Conservation (phyloP, 148 eudicot genomes). For the Fagopyrum tataricum region DNA sequence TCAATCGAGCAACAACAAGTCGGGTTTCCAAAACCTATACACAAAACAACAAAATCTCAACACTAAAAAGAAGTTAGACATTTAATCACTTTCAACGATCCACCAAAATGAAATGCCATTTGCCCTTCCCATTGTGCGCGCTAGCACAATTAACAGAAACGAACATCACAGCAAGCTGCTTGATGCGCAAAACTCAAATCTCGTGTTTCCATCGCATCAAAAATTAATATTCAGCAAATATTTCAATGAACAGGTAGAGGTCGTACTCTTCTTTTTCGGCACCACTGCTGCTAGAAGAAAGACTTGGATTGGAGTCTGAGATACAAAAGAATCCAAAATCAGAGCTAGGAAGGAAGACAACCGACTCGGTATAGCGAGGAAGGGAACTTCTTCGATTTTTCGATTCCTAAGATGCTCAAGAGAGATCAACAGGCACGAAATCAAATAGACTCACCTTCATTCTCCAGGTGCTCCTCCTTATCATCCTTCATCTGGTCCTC, state of each 20-base stretch:
- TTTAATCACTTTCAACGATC: conserved; percentile 1
- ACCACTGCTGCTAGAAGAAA: conserved; percentile 2
- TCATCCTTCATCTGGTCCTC: background rate
- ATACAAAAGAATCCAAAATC: background rate
- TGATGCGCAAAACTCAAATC: background rate
- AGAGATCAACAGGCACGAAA: background rate
- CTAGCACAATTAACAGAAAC: background rate
- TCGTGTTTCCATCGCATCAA: background rate
- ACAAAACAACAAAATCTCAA: background rate
- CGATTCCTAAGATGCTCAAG: background rate
- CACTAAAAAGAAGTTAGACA: background rate
- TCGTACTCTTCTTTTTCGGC: background rate
- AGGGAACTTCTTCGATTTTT: background rate
- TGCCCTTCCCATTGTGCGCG: background rate
- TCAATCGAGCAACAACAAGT: background rate
- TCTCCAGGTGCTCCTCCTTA: conserved; percentile 2
- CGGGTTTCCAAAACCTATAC: background rate
- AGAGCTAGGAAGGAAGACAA: background rate
- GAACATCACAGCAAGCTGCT: background rate
- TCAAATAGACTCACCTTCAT: conserved; percentile 6
- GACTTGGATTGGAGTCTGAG: conserved; percentile 13
- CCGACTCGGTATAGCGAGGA: background rate
- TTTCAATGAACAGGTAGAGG: background rate
- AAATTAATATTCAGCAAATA: background rate
- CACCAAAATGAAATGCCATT: background rate